These are phyloP conservation scores for Russula sp. DNA, from an alignment of 768 basidiomycete genomes.

Conservation along the genomic window DNA sequence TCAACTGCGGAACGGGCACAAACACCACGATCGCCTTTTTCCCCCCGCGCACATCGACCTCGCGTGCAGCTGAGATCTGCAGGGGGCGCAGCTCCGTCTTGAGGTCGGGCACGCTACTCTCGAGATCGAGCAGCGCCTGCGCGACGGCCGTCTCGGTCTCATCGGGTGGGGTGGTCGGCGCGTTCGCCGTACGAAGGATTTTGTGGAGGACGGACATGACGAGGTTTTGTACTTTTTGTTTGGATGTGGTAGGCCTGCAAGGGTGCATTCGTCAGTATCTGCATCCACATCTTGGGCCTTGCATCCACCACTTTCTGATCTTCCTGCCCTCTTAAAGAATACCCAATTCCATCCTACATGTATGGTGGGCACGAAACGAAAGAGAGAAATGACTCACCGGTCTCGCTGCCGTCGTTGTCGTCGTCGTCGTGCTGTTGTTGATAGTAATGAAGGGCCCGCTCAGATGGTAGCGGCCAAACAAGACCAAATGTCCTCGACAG, in stretches of 20 bases:
- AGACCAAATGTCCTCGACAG: constrained; percentile 3
- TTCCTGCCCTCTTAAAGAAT: background rate
- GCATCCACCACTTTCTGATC: constrained; percentile 17
- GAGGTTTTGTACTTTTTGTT: background rate
- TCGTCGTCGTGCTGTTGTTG: constrained; percentile 11
- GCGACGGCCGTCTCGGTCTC: constrained; percentile 89
- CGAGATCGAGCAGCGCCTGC: constrained; percentile 95
- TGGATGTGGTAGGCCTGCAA: constrained; percentile 9
- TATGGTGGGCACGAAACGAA: background rate
- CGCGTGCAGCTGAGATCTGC: constrained; percentile 97
- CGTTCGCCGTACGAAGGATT: constrained; percentile 95
- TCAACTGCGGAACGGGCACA: constrained; percentile 93
- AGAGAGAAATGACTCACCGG: constrained; percentile 7
- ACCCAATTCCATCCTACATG: too few species aligned
- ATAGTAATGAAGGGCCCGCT: background rate
- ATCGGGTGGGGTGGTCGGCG: constrained; percentile 81
- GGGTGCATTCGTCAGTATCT: background rate
- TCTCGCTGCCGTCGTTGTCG: constrained; percentile 15
- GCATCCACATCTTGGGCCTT: background rate
- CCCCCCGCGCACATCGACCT: constrained; percentile 98
- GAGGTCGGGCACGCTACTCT: constrained; percentile 97
- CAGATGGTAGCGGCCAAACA: constrained; percentile 5
- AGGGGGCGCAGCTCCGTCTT: constrained; percentile 93
- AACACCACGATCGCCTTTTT: constrained; percentile 99
- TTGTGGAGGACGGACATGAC: constrained; percentile 76